A percentile compares a stretch with the other conserved stretches of the same genome.
Conservation (phyloP, 1,284 basidiomycete genomes). For the Cryptococcus sp. region DNA sequence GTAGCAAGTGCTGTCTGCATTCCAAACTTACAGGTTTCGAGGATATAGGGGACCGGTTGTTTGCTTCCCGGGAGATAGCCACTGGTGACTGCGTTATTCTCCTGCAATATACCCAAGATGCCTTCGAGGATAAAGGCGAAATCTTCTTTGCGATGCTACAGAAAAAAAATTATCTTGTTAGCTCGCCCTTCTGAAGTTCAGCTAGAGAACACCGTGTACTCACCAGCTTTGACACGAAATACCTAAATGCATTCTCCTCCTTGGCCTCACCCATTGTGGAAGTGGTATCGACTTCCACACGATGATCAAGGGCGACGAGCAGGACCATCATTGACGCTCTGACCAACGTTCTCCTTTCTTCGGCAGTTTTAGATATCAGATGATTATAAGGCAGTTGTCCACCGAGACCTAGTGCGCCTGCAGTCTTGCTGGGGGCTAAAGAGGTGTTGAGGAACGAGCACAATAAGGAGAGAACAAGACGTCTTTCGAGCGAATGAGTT, state of each 20-base stretch:
- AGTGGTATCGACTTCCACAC: constrained; percentile 56
- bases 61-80: constrained; percentile 78
- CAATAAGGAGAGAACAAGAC: constrained; percentile 79
- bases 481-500: constrained; percentile 73
- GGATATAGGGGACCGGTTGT: constrained; percentile 74
- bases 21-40: constrained; percentile 68
- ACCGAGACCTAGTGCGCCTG: constrained; percentile 21
- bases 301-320: constrained; percentile 76
- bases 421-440: constrained; percentile 64
- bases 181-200: background rate
- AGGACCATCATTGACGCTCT: constrained; percentile 72
- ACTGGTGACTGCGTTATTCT: constrained; percentile 70
- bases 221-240: constrained; percentile 83
- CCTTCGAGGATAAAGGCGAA: constrained; percentile 79
- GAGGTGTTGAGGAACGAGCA: constrained; percentile 89
- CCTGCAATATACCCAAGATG: constrained; percentile 67
- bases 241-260: constrained; percentile 83
- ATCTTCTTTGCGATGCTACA: constrained; percentile 81
- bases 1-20: constrained; percentile 3
- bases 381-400: constrained; percentile 77
- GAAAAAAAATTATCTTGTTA: background rate
- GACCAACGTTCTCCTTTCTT: constrained; percentile 69
- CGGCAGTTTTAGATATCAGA: constrained; percentile 79
- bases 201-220: constrained; percentile 35
- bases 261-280: constrained; percentile 31